A percentile compares a stretch with the other conserved stretches of the same genome.
Evolutionary conservation across 192 early-diverging fungal species (phyloP).

Genomic region (Phlyctochytrium arcticum): DNA sequence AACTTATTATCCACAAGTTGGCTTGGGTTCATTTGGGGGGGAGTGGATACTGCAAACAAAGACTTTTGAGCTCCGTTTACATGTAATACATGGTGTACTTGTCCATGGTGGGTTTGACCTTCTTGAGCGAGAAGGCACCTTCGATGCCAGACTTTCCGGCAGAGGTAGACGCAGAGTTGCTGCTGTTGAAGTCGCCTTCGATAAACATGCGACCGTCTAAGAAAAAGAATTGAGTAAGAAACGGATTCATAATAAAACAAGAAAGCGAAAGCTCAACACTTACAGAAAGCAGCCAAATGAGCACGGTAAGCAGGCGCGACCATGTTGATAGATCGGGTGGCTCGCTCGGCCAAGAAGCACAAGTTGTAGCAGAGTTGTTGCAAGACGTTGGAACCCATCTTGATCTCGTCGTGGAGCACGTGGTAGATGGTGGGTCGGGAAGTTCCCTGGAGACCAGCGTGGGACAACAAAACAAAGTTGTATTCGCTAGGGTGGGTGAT

Average conservation of each 20-base stretch:
- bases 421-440: slow-evolving; percentile 86
- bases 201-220: slow-evolving; percentile 34
- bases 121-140: not conserved
- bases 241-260: not conserved
- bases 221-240: not conserved
- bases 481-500: slow-evolving; percentile 77
- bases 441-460: slow-evolving; percentile 85
- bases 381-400: slow-evolving; percentile 68
- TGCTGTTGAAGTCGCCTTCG: slow-evolving; percentile 19
- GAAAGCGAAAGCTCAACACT: too few species aligned
- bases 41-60: not conserved
- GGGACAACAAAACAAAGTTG: slow-evolving; percentile 85
- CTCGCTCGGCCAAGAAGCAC: slow-evolving; percentile 75
- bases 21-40: too few species aligned
- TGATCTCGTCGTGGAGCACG: slow-evolving; percentile 81
- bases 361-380: slow-evolving; percentile 84
- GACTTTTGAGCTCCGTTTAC: slow-evolving; percentile 5
- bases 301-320: slow-evolving; percentile 89
- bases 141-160: slow-evolving; percentile 19
- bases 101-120: slow-evolving; percentile 18
- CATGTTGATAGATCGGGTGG: slow-evolving; percentile 77
- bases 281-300: slow-evolving; percentile 73
- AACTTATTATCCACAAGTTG: too few species aligned
- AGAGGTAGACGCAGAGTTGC: slow-evolving; percentile 8
- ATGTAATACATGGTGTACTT: slow-evolving; percentile 35